Conservation (phyloP, 345 rosid genomes). For the Citrus medica region DNA sequence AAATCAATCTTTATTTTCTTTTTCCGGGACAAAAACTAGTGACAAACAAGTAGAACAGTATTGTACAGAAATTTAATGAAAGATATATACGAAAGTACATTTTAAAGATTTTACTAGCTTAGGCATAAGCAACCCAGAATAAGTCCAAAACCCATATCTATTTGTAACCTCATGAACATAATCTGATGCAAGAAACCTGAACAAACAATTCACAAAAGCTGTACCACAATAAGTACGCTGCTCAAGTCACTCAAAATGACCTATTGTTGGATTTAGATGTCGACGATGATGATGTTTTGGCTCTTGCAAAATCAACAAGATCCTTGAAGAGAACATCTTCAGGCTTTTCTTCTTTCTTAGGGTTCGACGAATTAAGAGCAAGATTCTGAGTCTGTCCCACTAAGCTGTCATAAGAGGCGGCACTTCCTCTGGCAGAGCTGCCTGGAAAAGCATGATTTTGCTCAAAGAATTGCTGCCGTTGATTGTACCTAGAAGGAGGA, state of each 20-base stretch:
- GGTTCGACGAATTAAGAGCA: conserved; percentile 51
- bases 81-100: conserved; percentile 15
- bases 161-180: conserved; percentile 11
- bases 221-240: conserved; percentile 28
- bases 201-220: conserved; percentile 24
- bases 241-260: conserved; percentile 44
- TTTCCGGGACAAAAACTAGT: not conserved
- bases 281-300: conserved; percentile 65
- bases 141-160: conserved; percentile 24
- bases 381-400: conserved; percentile 62
- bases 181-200: conserved; percentile 17
- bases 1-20: not conserved
- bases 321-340: conserved; percentile 92
- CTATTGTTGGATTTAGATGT: conserved; percentile 62
- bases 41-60: not conserved
- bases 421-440: conserved; percentile 39
- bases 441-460: conserved; percentile 23
- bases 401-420: conserved; percentile 55
- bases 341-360: conserved; percentile 57
- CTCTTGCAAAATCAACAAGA: conserved; percentile 80
- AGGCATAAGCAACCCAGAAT: conserved; percentile 18
- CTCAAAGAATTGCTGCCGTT: conserved; percentile 66
- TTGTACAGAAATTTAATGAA: conserved; percentile 17
- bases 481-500: conserved; percentile 68
- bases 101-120: conserved; percentile 17